Conservation (phyloP, 495 filamentous ascomycete species). For the Pseudoneurospora amorphoporcata region DNA sequence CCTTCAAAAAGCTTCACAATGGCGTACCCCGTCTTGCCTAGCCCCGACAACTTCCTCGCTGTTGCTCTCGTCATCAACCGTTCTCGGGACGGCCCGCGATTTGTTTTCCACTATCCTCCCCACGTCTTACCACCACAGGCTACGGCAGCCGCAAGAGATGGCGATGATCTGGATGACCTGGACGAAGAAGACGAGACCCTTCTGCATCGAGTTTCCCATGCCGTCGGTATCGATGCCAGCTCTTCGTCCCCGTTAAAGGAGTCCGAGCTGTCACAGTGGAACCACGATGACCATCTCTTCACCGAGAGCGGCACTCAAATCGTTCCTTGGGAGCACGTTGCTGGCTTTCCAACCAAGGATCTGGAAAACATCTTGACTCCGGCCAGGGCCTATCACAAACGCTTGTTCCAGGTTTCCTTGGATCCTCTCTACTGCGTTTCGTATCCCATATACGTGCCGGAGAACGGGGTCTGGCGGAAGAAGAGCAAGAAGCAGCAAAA, state of each 20-base stretch:
- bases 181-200: conserved; percentile 35
- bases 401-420: conserved; percentile 74
- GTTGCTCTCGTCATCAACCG: conserved; percentile 75
- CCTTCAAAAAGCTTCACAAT: conserved; percentile 12
- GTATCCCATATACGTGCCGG: conserved; percentile 75
- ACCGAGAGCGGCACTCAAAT: conserved; percentile 42
- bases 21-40: conserved; percentile 36
- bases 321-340: conserved; percentile 66
- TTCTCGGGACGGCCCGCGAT: conserved; percentile 67
- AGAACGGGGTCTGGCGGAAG: conserved; percentile 83
- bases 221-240: conserved; percentile 16
- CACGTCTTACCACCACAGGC: conserved; percentile 23
- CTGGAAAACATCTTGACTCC: conserved; percentile 81
- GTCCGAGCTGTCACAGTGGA: conserved; percentile 39
- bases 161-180: conserved; percentile 25
- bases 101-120: conserved; percentile 86
- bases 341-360: conserved; percentile 65
- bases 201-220: conserved; percentile 21
- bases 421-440: conserved; percentile 79
- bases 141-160: conserved; percentile 11
- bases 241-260: conserved; percentile 24
- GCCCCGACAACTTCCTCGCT: conserved; percentile 49
- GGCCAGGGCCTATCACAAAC: conserved; percentile 68
- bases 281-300: conserved; percentile 45
- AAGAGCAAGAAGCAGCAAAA: conserved; percentile 42